A percentile compares a stretch with the other conserved stretches of the same genome.
Evolutionary conservation across 176 grass and related monocot genomes (phyloP).

Genomic region (Oryza meridionalis): DNA sequence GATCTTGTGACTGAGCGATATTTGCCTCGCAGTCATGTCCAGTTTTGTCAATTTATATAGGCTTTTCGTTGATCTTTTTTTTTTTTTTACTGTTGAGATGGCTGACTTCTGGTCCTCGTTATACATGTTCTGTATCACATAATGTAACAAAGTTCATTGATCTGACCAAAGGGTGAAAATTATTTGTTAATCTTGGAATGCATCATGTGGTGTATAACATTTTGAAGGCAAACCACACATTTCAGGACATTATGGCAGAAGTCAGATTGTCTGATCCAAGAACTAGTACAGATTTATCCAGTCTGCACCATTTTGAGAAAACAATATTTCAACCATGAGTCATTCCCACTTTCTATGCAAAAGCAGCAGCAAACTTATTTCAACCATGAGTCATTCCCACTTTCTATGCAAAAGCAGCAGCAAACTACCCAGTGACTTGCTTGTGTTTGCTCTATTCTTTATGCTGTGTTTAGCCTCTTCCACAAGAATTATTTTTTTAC

Average conservation of each 20-base stretch:
- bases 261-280: neutral
- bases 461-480: too few relatives aligned
- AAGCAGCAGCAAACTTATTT: too few relatives aligned
- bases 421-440: too few relatives aligned
- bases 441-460: too few relatives aligned
- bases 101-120: neutral
- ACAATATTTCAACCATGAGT: too few relatives aligned
- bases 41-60: constrained; percentile 1
- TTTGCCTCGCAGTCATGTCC: neutral
- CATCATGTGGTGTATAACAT: neutral
- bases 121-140: neutral
- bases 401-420: too few relatives aligned
- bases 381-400: too few relatives aligned
- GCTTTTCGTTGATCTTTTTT: neutral
- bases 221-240: neutral
- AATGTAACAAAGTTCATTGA: constrained; percentile 4
- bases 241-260: neutral
- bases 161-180: constrained; percentile 6
- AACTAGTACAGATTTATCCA: too few relatives aligned
- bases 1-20: neutral
- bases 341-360: too few relatives aligned
- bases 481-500: too few relatives aligned
- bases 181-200: neutral
- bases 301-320: too few relatives aligned
- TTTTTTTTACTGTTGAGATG: neutral